Percentiles rank a stretch among this genome's conserved stretches.
Conservation (phyloP, 1,284 basidiomycete genomes). For the Stygiomarasmius scandens region DNA sequence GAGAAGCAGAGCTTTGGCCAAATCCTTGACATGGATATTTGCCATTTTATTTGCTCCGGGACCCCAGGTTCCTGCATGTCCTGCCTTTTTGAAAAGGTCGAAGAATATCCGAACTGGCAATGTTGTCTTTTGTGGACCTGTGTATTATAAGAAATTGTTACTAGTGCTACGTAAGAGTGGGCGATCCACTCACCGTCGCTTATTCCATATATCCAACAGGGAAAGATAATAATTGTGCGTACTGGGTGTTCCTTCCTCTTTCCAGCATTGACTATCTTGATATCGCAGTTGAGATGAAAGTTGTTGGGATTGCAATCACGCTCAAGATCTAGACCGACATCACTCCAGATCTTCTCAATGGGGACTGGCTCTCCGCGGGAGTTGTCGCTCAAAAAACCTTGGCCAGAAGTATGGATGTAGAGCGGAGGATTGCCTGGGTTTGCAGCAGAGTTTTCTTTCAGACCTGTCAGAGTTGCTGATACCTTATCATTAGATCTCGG, state of each 20-base stretch:
- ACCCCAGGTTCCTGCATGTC: conserved; percentile 43
- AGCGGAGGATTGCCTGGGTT: conserved; percentile 39
- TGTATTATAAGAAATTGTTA: conserved; percentile 2
- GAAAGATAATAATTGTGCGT: conserved; percentile 43
- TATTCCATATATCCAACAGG: conserved; percentile 42
- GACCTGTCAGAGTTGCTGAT: conserved; percentile 40
- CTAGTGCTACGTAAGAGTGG: neutral
- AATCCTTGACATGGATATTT: conserved; percentile 43
- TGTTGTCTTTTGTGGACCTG: conserved; percentile 36
- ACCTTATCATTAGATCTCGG: conserved; percentile 28
- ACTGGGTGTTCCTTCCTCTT: conserved; percentile 41
- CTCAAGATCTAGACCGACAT: conserved; percentile 37
- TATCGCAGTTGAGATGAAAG: conserved; percentile 40
- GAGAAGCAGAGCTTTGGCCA: conserved; percentile 31
- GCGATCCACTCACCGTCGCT: conserved; percentile 32
- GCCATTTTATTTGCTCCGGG: conserved; percentile 38
- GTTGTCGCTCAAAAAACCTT: conserved; percentile 41
- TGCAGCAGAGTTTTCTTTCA: conserved; percentile 37
- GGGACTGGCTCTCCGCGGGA: conserved; percentile 37
- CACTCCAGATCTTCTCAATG: conserved; percentile 32
- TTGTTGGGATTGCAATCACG: conserved; percentile 29
- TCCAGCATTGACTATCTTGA: conserved; percentile 41
- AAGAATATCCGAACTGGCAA: conserved; percentile 36
- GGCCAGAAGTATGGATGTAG: conserved; percentile 45
- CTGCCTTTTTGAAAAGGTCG: conserved; percentile 30